Conservation (phyloP, 768 basidiomycete species). For the Exidia glandulosa region DNA sequence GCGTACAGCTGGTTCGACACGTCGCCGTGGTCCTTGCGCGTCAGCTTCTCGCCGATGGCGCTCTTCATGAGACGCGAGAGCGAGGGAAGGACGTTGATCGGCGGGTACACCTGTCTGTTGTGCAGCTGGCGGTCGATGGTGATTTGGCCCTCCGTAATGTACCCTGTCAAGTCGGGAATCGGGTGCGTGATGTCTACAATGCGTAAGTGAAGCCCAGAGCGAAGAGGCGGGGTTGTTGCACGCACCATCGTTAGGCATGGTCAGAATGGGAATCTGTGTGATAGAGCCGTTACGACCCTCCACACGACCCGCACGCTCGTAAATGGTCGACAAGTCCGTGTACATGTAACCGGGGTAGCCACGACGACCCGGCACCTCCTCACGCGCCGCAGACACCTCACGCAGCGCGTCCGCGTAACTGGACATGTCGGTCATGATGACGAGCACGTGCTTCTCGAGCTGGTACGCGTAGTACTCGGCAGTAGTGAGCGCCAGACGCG, state of each 20-base stretch:
- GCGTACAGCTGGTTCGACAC: conserved; percentile 99
- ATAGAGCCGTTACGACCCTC: conserved; percentile 97
- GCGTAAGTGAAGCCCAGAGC: not conserved
- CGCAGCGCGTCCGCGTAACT: conserved; percentile 95
- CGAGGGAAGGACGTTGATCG: conserved; percentile 98
- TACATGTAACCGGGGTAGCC: conserved; percentile 99
- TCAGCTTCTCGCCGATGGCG: conserved; percentile 95
- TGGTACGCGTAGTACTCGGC: conserved; percentile 99
- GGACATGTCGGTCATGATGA: conserved; percentile 98
- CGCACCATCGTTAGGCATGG: conserved; percentile 99
- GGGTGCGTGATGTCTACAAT: conserved; percentile 95
- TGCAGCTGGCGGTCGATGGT: conserved; percentile 94
- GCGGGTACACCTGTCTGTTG: conserved; percentile 97
- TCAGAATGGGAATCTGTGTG: conserved; percentile 98
- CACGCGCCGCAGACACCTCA: conserved; percentile 96
- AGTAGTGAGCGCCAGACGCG: conserved; percentile 92
- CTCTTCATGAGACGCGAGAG: conserved; percentile 99
- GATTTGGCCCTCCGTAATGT: conserved; percentile 99
- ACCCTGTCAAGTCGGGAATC: conserved; percentile 97
- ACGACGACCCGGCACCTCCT: conserved; percentile 98
- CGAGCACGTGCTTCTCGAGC: conserved; percentile 97
- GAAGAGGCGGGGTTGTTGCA: conserved; percentile 3
- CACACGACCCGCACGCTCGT: conserved; percentile 98
- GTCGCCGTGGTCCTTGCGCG: conserved; percentile 96
- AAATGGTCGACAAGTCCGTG: conserved; percentile 98